Conservation (phyloP, 768 basidiomycete genomes). For the Tricholoma furcatifolium region DNA sequence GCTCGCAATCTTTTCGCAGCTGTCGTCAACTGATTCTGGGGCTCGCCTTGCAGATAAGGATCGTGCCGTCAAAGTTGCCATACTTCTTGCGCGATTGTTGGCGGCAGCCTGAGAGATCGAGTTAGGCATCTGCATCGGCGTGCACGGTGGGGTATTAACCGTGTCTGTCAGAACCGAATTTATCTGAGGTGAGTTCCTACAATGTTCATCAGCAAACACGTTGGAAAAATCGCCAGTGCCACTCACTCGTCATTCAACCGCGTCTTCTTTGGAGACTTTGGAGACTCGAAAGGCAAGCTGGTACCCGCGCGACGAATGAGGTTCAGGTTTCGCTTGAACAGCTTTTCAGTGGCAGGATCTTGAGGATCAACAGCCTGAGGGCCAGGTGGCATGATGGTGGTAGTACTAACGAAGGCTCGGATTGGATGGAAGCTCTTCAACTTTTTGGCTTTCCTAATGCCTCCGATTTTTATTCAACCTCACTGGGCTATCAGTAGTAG, state of each 20-base stretch:
- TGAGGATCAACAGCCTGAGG: not conserved
- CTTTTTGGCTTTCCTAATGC: not conserved
- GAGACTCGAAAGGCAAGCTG: too few relatives aligned
- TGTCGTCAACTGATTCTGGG: not conserved
- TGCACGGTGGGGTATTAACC: not conserved
- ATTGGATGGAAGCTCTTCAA: not conserved
- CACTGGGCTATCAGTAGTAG: too few relatives aligned
- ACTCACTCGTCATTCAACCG: not conserved
- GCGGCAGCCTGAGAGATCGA: not conserved
- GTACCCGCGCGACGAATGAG: not conserved
- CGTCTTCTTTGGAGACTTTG: not conserved
- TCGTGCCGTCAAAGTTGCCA: not conserved
- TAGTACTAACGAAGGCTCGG: too few relatives aligned
- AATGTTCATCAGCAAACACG: not conserved
- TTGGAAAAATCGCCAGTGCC: not conserved
- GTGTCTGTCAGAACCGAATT: not conserved
- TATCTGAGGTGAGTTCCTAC: not conserved
- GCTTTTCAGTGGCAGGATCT: not conserved
- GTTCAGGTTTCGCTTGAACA: not conserved
- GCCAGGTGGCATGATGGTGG: too few relatives aligned
- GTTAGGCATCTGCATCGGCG: not conserved
- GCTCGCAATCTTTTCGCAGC: not conserved
- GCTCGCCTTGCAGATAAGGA: not conserved
- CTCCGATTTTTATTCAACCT: not conserved
- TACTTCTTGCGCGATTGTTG: not conserved